These are phyloP conservation scores for Hibiscus mutabilis DNA, from an alignment of 345 rosid species.

Conservation along the genomic window DNA sequence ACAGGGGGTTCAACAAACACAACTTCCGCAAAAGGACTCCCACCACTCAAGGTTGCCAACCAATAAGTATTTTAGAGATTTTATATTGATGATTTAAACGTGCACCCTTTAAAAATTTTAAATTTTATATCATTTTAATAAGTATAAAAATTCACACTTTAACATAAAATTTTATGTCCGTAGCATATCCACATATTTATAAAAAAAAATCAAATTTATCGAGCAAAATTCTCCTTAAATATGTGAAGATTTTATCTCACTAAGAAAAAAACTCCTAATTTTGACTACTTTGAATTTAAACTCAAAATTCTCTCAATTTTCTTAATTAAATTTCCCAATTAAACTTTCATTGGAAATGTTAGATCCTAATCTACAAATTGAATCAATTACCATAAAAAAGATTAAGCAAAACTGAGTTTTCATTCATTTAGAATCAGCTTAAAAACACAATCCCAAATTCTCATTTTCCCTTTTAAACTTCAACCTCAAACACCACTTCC, in stretches of 20 bases:
- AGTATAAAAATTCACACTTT: too few species aligned
- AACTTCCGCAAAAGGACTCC: too few species aligned
- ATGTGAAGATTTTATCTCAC: background rate
- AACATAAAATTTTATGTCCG: too few species aligned
- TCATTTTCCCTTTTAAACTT: background rate
- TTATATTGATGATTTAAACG: too few species aligned
- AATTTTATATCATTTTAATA: too few species aligned
- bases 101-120: too few species aligned
- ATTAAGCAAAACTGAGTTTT: conserved; percentile 12
- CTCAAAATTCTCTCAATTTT: background rate
- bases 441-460: conserved; percentile 25
- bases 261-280: background rate
- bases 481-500: background rate
- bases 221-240: background rate
- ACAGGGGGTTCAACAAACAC: too few species aligned
- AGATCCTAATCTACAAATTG: conserved; percentile 10
- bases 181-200: too few species aligned
- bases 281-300: background rate
- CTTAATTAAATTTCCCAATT: background rate
- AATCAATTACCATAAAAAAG: conserved; percentile 10
- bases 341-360: conserved; percentile 26
- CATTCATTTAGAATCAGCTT: conserved; percentile 15
- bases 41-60: too few species aligned
- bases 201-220: too few species aligned
- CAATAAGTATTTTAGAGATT: too few species aligned